Percentiles rank a stretch among this genome's conserved stretches.
Conservation (phyloP, 2,329 filamentous ascomycete genomes). For the Alternaria rosae region DNA sequence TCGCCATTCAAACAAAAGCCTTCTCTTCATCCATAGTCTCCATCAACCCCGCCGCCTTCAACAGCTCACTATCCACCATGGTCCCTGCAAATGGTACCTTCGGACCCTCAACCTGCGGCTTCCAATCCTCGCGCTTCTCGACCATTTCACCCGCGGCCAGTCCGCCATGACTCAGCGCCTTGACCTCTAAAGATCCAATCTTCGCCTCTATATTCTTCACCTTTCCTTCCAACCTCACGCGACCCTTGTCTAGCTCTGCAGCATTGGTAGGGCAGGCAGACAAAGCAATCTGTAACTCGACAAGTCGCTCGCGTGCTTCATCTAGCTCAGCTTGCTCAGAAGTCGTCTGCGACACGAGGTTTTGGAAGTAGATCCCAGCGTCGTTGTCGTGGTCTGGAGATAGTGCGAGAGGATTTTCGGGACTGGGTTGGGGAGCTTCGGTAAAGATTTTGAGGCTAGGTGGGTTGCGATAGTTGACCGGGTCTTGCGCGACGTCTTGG, state of each 20-base stretch:
- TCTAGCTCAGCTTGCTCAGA: constrained; percentile 30
- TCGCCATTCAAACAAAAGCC: constrained; percentile 4
- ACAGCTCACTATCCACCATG: constrained; percentile 40
- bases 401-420: constrained; percentile 22
- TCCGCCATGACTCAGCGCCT: constrained; percentile 24
- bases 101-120: constrained; percentile 24
- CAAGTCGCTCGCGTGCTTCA: constrained; percentile 13
- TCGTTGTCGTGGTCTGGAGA: constrained; percentile 10
- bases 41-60: constrained; percentile 38
- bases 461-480: constrained; percentile 45
- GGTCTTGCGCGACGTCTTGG: constrained; percentile 61
- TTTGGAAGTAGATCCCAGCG: background rate
- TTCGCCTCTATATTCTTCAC: constrained; percentile 25
- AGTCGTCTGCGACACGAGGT: constrained; percentile 19
- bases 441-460: constrained; percentile 22
- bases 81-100: constrained; percentile 40
- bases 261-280: constrained; percentile 24
- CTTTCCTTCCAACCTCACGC: constrained; percentile 25
- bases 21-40: constrained; percentile 22
- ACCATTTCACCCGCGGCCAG: constrained; percentile 22
- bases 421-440: constrained; percentile 21
- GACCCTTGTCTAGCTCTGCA: constrained; percentile 23
- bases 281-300: constrained; percentile 29
- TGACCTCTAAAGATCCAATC: constrained; percentile 25
- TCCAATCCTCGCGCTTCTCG: constrained; percentile 29